A percentile compares a stretch with the other conserved stretches of the same genome.
These are phyloP conservation scores for Prunus salicina DNA, from an alignment of 306 rosid genomes.

Conservation along the genomic window DNA sequence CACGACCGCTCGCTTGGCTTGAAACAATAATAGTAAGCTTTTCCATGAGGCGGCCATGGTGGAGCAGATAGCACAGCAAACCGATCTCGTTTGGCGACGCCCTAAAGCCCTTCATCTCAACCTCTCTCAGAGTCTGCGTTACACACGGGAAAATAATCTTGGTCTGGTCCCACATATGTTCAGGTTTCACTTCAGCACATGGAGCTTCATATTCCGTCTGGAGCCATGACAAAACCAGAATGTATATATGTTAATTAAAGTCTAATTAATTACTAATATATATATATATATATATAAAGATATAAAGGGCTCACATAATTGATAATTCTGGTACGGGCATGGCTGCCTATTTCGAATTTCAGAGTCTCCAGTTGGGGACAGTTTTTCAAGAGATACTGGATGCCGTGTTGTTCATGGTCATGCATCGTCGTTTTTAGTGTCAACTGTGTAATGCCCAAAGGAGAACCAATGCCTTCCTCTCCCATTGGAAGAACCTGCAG, in stretches of 20 bases:
- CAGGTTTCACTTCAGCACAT: neutral
- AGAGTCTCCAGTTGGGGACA: slow-evolving; percentile 37
- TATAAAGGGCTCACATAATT: neutral
- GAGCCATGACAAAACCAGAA: too few relatives aligned
- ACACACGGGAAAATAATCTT: neutral
- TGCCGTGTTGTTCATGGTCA: slow-evolving; percentile 33
- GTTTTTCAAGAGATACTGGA: slow-evolving; percentile 44
- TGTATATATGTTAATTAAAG: neutral
- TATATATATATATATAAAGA: too few relatives aligned
- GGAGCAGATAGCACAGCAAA: slow-evolving; percentile 15
- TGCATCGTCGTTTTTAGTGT: slow-evolving; percentile 43
- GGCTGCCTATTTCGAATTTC: slow-evolving; percentile 21
- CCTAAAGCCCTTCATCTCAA: slow-evolving; percentile 18
- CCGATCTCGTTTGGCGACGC: slow-evolving; percentile 7
- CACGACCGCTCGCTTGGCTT: too few relatives aligned
- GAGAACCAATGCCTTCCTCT: slow-evolving; percentile 24
- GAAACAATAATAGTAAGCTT: neutral
- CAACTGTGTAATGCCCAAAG: slow-evolving; percentile 14
- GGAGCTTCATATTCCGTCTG: slow-evolving; percentile 38
- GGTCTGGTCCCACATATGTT: neutral
- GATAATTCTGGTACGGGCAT: neutral
- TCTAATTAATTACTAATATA: neutral
- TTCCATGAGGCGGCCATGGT: neutral
- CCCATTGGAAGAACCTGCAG: slow-evolving; percentile 31
- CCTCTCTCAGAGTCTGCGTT: slow-evolving; percentile 5